Base-by-base conservation (phyloP, 2,329 filamentous ascomycete genomes). In the Cyclaneusma minus region DNA sequence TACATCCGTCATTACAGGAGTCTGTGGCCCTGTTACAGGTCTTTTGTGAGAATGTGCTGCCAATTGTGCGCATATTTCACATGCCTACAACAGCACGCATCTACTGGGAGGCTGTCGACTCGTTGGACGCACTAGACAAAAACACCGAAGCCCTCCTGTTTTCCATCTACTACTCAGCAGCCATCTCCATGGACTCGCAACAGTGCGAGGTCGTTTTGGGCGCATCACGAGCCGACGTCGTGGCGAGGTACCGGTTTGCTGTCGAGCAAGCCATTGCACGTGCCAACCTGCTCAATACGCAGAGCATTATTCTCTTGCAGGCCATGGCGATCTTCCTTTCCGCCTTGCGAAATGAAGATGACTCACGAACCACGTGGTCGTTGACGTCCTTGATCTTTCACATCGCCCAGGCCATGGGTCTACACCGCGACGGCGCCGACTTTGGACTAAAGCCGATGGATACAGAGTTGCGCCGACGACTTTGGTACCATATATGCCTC, bases 91-190 rank as follows among this genome's bases (percentile, higher is more conserved):
- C 68, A 40, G 65, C 68, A 31, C 56, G 58, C 11, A 53, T 65
- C 1, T 56, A 80, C 18, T 55, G 67, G 5, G 56, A 93, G 25
- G 87, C 87, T 83, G 94, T 92, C 29, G 85, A 85, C 10, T 93
- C 83, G 2, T 93, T 68, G 51, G 93, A 66, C 29, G 81, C 65
- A 25, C 81, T 68, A 41, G 82, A 64, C 7, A 41, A 45, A 3
- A 36, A 38, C 0, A 52, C 70, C 5, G 69, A 77, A 40, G 69
- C 71, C 1, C 48, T 81, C 7, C 58, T 76, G 40, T 79, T 79
- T 40, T 51, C 68, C 29, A 60, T 74, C 16, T 73, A 72, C 39
- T 69, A 63, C 25, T 57, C 58, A 2, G 63, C 67, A 3, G 56
- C 72, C 13, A 63, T 59, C 4, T 31, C 40, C 18, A 51, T 71